These are phyloP conservation scores for Saccharum spontaneum DNA, from an alignment of 176 grass and related monocot species.

Conservation along the genomic window DNA sequence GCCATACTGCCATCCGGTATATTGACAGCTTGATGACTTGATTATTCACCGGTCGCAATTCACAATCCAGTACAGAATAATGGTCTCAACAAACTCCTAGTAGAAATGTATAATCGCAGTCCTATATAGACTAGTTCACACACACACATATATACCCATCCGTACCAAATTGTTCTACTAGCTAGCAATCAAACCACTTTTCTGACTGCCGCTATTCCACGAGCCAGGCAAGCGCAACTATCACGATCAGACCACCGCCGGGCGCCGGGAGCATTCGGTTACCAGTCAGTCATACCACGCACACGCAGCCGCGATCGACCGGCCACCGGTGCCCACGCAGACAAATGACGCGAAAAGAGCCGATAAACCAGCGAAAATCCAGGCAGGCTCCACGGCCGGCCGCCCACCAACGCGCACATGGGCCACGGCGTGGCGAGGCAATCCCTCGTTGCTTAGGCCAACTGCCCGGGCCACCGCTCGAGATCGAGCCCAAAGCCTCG, in stretches of 20 bases:
- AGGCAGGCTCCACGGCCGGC: background rate
- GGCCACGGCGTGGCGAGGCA: background rate
- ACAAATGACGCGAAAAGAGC: background rate
- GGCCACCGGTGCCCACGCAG: background rate
- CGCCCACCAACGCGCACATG: conserved; percentile 23
- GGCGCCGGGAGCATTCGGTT: background rate
- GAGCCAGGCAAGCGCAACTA: background rate
- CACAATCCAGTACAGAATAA: background rate
- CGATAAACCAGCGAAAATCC: conserved; percentile 9
- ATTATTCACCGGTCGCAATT: background rate
- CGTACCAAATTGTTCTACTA: background rate
- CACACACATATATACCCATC: background rate
- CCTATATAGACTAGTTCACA: background rate
- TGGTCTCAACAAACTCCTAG: background rate
- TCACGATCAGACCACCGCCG: conserved; percentile 31
- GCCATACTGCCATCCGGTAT: background rate
- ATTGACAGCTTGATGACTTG: background rate
- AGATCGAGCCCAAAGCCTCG: background rate
- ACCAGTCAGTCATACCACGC: background rate
- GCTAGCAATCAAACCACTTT: background rate
- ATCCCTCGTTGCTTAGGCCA: background rate
- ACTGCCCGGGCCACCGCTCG: background rate
- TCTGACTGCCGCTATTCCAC: conserved; percentile 23
- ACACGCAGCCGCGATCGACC: background rate
- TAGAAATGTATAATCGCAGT: background rate